phyloP scores from a whole-genome alignment of 306 rosid genomes.

The Spatholobus suberectus region DNA sequence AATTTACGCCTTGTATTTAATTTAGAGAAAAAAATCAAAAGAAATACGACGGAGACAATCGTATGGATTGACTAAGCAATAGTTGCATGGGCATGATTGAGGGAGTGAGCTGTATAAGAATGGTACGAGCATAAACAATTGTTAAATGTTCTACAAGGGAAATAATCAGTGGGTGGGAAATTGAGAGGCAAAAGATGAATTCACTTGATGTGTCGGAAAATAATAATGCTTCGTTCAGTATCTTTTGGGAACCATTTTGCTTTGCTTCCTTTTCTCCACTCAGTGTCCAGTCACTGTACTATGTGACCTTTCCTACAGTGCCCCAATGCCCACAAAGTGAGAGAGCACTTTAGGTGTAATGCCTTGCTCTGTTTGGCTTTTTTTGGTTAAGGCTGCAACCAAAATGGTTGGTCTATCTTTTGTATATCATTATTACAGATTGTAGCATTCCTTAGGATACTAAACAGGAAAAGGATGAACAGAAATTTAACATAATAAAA shows the following conservation, averaged over 20 bases:
- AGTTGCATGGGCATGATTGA: background rate
- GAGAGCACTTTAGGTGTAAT: background rate
- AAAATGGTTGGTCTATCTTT: conserved; percentile 1
- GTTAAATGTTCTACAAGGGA: too few relatives aligned
- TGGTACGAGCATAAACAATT: conserved; percentile 27
- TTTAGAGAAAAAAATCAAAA: conserved; percentile 6
- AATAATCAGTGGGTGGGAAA: conserved; percentile 41
- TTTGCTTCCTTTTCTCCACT: conserved; percentile 51
- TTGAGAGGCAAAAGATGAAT: conserved; percentile 31
- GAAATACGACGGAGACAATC: background rate
- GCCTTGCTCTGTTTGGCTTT: conserved; percentile 30
- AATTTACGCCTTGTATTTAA: background rate
- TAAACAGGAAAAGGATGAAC: background rate
- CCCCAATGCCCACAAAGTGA: background rate
- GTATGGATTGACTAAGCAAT: conserved; percentile 8
- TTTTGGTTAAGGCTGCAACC: conserved; percentile 52
- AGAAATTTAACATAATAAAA: too few relatives aligned
- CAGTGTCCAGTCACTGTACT: conserved; percentile 53
- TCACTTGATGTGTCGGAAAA: conserved; percentile 48
- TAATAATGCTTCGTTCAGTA: conserved; percentile 37
- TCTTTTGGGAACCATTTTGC: conserved; percentile 49
- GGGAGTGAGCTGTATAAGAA: conserved; percentile 36
- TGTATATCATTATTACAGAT: conserved; percentile 18
- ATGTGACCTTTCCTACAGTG: conserved; percentile 43
- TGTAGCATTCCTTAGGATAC: background rate